Conservation (phyloP, 441 rosid genomes). For the Gossypium gossypioides region DNA sequence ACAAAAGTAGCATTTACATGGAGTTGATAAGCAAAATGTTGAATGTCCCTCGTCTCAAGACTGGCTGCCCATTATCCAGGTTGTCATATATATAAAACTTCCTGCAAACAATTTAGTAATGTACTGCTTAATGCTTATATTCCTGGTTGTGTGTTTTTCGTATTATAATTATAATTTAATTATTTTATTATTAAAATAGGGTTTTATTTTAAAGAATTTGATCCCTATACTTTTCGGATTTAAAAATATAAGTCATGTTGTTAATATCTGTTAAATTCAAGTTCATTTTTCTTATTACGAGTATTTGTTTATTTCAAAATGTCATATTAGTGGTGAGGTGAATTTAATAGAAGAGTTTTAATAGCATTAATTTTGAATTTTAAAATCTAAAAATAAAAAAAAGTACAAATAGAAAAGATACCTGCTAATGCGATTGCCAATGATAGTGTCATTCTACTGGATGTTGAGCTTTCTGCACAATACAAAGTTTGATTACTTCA, state of each 20-base stretch:
- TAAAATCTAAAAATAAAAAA: too few relatives aligned
- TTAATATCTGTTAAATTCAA: too few relatives aligned
- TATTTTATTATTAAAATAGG: background rate
- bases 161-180: background rate
- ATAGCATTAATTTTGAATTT: too few relatives aligned
- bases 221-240: too few relatives aligned
- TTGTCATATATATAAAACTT: background rate
- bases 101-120: background rate
- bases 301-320: too few relatives aligned
- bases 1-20: background rate
- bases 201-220: too few relatives aligned
- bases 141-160: background rate
- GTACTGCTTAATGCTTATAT: too few relatives aligned
- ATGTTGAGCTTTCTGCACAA: conserved; percentile 20
- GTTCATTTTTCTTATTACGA: too few relatives aligned
- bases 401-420: background rate
- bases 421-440: conserved; percentile 17
- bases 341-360: too few relatives aligned
- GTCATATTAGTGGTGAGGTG: too few relatives aligned
- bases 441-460: conserved; percentile 6
- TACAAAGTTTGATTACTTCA: background rate
- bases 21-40: background rate
- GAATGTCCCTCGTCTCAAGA: background rate
- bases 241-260: too few relatives aligned
- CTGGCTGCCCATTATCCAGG: background rate